These are phyloP conservation scores for Alternaria sp. DNA, from an alignment of 2,329 filamentous ascomycete genomes.

Conservation along the genomic window DNA sequence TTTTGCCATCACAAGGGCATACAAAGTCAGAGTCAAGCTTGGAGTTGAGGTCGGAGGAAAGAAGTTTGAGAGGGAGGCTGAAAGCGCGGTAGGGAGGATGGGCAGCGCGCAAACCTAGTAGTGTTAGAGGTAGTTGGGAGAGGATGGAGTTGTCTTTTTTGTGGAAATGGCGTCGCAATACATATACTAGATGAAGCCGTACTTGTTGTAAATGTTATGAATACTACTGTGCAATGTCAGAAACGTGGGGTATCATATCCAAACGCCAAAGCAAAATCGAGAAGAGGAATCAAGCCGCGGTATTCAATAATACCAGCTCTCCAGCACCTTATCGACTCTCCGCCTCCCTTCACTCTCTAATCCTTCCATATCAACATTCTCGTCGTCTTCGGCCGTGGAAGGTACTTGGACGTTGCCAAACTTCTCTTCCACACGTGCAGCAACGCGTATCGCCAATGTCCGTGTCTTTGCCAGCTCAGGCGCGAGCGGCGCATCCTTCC, in stretches of 20 bases:
- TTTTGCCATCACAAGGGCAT: slow-evolving; percentile 33
- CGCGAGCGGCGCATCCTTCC: slow-evolving; percentile 70
- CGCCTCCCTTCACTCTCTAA: slow-evolving; percentile 25
- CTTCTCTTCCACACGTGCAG: slow-evolving; percentile 44
- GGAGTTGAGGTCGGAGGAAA: slow-evolving; percentile 9
- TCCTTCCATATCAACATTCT: slow-evolving; percentile 30
- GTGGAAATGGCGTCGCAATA: not conserved
- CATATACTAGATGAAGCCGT: not conserved
- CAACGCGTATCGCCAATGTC: slow-evolving; percentile 58
- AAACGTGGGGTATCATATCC: slow-evolving; percentile 20
- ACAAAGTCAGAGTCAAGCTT: slow-evolving; percentile 29
- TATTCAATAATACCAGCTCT: slow-evolving; percentile 25
- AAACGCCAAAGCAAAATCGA: slow-evolving; percentile 10
- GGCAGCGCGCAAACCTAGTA: slow-evolving; percentile 11
- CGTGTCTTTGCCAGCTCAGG: slow-evolving; percentile 72
- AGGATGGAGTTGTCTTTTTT: not conserved
- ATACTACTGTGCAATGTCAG: not conserved
- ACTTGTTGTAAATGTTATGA: not conserved
- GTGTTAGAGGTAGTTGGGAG: slow-evolving; percentile 12
- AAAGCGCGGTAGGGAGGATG: not conserved
- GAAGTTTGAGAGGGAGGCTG: not conserved
- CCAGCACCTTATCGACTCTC: slow-evolving; percentile 39
- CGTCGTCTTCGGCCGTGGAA: slow-evolving; percentile 36
- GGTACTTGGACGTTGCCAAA: slow-evolving; percentile 41
- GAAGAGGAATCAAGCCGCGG: not conserved